Evolutionary conservation across 176 grass and related monocot genomes (phyloP), one percentile per base, ranked within the genome.

Genomic region (Eremochloa ophiuroides): DNA sequence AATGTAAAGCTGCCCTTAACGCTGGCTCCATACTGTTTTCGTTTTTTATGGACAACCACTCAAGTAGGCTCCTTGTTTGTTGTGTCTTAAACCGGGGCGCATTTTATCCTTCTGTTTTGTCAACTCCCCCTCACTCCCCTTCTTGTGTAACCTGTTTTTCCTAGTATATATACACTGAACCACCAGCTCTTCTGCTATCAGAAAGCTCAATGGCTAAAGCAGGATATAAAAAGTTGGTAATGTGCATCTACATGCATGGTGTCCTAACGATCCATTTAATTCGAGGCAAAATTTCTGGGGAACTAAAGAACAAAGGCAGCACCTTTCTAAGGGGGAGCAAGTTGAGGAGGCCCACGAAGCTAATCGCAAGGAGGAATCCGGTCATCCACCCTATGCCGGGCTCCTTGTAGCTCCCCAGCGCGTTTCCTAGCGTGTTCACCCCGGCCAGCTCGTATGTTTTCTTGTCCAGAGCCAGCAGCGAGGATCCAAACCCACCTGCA

Each of bases 271-370:
- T 27, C n/a, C 7, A 76, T 27, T 60, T 14, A 35, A 17, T 17
- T 8, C 6, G 31, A 16, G 3, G 14, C 53, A 15, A 72, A 30
- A 44, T 16, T 46, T 61, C 3, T 38, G 47, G 20, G 14, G 10
- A 44, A 13, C n/a, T n/a, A n/a, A n/a, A n/a, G 15, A 61, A 31
- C 70, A 56, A 70, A 74, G 11, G 10, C 28, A 16, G n/a, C 76
- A 93, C 94, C 94, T 93, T 93, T 69, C 94, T 91, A 66, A 97
- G 86, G 23, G 94, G 94, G 41, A 97, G 77, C 69, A 97, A 86
- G 55, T 61, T 87, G 51, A 97, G 77, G 63, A 97, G 85, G 43
- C 94, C 94, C 7, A 87, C 86, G 55, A 93, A 97, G 77, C 91
- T 97, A 62, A 87, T 87, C 17, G 77, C 81, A 15, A 89, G 46